Conservation (phyloP, 768 basidiomycete genomes). For the Pisolithus albus region DNA sequence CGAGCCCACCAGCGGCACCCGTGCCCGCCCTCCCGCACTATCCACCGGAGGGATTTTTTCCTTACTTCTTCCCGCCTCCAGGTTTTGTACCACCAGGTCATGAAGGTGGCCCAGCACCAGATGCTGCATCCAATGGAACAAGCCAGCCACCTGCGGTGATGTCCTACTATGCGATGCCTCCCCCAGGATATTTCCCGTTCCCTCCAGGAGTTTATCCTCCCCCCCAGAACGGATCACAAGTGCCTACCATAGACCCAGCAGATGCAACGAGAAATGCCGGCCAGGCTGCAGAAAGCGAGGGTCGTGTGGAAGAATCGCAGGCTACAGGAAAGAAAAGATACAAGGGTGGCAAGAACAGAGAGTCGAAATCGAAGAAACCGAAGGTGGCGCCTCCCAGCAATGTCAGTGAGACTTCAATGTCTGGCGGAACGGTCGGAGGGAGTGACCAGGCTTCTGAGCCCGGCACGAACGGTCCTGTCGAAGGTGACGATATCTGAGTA, state of each 20-base stretch:
- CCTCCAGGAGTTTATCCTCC: constrained; percentile 28
- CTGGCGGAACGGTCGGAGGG: constrained; percentile 21
- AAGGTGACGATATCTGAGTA: constrained; percentile 17
- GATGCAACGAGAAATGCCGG: constrained; percentile 21
- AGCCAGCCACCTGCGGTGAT: constrained; percentile 26
- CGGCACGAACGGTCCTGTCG: constrained; percentile 19
- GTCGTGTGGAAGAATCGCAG: constrained; percentile 11
- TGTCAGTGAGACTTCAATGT: constrained; percentile 11
- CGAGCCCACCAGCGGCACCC: constrained; percentile 18
- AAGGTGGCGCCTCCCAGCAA: constrained; percentile 12
- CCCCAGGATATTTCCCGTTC: constrained; percentile 36
- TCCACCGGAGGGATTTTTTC: constrained; percentile 38
- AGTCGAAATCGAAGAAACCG: constrained; percentile 27
- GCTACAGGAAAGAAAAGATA: constrained; percentile 23
- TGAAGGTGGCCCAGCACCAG: constrained; percentile 29
- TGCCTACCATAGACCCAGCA: constrained; percentile 20
- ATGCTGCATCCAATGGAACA: constrained; percentile 26
- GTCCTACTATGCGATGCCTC: constrained; percentile 32
- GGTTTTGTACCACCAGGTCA: constrained; percentile 34
- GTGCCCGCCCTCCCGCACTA: constrained; percentile 24
- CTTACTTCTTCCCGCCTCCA: constrained; percentile 38
- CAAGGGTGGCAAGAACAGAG: constrained; percentile 24
- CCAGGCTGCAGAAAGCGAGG: constrained; percentile 11
- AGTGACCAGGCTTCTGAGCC: constrained; percentile 23
- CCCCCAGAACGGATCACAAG: constrained; percentile 19